A percentile compares a stretch with the other conserved stretches of the same genome.
These are phyloP conservation scores for Discostella stelligeroides DNA, from an alignment of 108 stramenopile species.

Conservation along the genomic window DNA sequence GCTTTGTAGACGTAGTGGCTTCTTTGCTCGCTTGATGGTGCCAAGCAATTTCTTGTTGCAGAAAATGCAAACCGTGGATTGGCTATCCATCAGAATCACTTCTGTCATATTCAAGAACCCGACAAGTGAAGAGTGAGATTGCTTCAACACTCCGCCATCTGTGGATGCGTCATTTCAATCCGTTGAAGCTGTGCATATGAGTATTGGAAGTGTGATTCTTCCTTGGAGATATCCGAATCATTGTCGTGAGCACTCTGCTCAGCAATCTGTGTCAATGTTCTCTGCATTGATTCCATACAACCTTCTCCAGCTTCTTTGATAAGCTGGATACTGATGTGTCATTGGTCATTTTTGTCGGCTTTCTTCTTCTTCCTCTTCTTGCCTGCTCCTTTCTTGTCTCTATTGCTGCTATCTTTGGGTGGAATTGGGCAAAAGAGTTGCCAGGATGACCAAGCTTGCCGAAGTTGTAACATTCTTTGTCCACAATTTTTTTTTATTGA, in stretches of 20 bases:
- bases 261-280: background rate
- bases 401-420: too few species aligned
- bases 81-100: slow-evolving; percentile 12
- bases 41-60: background rate
- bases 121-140: background rate
- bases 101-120: background rate
- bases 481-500: slow-evolving; percentile 6
- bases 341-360: slow-evolving; percentile 2
- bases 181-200: too few species aligned
- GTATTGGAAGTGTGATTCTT: slow-evolving; percentile 13
- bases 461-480: slow-evolving; percentile 9
- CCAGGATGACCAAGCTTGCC: slow-evolving; percentile 9
- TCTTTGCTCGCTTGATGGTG: background rate
- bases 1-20: background rate
- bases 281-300: background rate
- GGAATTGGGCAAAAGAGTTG: background rate
- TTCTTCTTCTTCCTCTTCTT: slow-evolving; percentile 1
- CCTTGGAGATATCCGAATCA: background rate
- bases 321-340: background rate
- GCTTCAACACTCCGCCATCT: background rate
- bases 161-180: background rate
- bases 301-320: slow-evolving; percentile 8
- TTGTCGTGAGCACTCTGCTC: background rate
- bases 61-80: slow-evolving; percentile 11
- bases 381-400: too few species aligned